Evolutionary conservation across 2,329 filamentous ascomycete genomes (phyloP).

Genomic region (Eutypella sp.): DNA sequence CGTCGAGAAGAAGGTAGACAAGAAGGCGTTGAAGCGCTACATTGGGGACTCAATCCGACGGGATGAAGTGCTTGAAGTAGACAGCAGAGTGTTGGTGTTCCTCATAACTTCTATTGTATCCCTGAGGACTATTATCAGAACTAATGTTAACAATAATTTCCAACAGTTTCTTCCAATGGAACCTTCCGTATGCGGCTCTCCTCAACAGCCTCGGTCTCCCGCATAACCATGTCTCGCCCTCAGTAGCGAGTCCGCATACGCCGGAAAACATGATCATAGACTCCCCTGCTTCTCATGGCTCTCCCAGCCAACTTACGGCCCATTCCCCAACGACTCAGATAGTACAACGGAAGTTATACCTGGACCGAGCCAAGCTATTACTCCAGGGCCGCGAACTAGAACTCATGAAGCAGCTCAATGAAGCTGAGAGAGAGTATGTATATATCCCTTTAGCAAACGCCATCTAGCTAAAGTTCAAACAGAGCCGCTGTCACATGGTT

Average conservation of each 20-base stretch:
- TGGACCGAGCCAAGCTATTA: conserved; percentile 10
- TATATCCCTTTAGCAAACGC: not conserved
- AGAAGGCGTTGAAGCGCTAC: conserved; percentile 16
- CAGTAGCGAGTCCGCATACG: conserved; percentile 2
- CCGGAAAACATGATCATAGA: conserved; percentile 6
- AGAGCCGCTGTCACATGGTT: conserved; percentile 13
- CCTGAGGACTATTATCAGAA: too few relatives aligned
- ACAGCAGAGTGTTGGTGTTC: not conserved
- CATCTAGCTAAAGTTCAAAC: not conserved
- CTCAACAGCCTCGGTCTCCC: not conserved
- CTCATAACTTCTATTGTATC: too few relatives aligned
- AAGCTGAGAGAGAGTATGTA: conserved; percentile 8
- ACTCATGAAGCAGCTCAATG: conserved; percentile 5
- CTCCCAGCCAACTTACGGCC: too few relatives aligned
- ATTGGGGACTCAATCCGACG: conserved; percentile 11
- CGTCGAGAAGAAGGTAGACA: conserved; percentile 10
- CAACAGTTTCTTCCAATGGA: conserved; percentile 7
- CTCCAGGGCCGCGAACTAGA: conserved; percentile 9
- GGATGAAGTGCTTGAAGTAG: not conserved
- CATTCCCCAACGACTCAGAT: conserved; percentile 9
- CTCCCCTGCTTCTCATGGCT: not conserved
- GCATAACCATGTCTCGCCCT: conserved; percentile 3
- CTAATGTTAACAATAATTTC: not conserved
- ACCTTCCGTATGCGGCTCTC: conserved; percentile 8
- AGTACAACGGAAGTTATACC: conserved; percentile 5